A percentile compares a stretch with the other conserved stretches of the same genome.
Evolutionary conservation across 2,329 filamentous ascomycete species (phyloP).

Genomic region (Thelonectria olida): DNA sequence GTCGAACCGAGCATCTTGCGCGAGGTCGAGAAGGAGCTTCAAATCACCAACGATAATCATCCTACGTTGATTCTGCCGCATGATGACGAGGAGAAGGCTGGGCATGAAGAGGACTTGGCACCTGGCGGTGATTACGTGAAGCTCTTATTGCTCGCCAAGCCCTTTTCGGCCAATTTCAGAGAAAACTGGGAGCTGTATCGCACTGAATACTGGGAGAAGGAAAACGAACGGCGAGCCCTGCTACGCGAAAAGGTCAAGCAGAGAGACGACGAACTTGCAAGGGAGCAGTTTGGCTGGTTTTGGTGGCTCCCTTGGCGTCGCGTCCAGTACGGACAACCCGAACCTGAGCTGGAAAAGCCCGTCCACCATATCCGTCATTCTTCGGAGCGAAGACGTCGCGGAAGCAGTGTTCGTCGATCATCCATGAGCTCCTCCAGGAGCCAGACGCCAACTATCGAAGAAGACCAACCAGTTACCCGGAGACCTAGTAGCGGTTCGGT

Average conservation of each 20-base stretch:
- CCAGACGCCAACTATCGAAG: conserved; percentile 59
- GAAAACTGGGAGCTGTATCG: conserved; percentile 98
- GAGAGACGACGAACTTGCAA: conserved; percentile 73
- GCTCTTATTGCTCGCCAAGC: conserved; percentile 88
- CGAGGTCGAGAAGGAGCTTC: conserved; percentile 68
- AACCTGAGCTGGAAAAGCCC: conserved; percentile 51
- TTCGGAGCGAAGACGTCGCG: conserved; percentile 59
- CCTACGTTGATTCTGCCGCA: conserved; percentile 53
- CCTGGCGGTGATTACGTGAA: conserved; percentile 93
- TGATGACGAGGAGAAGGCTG: conserved; percentile 69
- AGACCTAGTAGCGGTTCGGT: conserved; percentile 59
- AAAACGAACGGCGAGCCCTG: conserved; percentile 86
- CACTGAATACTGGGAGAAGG: conserved; percentile 94
- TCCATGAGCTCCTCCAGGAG: conserved; percentile 62
- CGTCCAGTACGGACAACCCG: conserved; percentile 45
- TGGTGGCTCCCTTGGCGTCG: conserved; percentile 84
- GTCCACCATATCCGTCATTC: conserved; percentile 51
- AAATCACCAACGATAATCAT: conserved; percentile 53
- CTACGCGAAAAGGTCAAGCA: conserved; percentile 76
- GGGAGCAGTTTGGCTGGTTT: conserved; percentile 75
- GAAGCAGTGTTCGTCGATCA: conserved; percentile 61
- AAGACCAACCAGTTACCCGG: conserved; percentile 52
- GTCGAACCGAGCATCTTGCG: conserved; percentile 72
- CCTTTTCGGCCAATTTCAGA: conserved; percentile 91
- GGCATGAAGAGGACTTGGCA: conserved; percentile 89